Evolutionary conservation across 495 filamentous ascomycete species (phyloP), one percentile per base, ranked within the genome.

Genomic region (Letharia columbiana): DNA sequence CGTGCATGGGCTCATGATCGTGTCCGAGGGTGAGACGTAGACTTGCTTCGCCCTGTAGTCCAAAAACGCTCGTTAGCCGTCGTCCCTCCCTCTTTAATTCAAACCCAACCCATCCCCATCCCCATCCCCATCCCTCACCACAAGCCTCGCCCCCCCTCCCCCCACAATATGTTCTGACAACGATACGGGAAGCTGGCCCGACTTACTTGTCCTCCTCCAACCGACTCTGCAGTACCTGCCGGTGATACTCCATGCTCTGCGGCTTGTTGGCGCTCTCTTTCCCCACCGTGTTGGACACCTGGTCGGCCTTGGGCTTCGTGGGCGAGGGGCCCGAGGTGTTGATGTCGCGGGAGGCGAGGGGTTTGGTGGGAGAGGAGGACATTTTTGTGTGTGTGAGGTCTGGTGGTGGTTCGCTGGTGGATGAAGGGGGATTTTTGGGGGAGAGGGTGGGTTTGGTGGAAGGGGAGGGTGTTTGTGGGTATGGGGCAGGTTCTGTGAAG

Each of bases 1-100:
- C n/a, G 90, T 92, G 76, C 91, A 92, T 20, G 92, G 92, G 67
- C 88, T 91, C 88, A 95, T 88, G 77, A 97, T 91, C 74, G 85
- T 88, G 73, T 97, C 92, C 15, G 90, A 94, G 0, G 92, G 92
- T n/a, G 90, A 94, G 73, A 96, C 79, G 77, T 95, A 97, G 66
- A 83, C 77, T 71, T 85, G 83, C 63, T 85, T 79, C 60, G 76
- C 70, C 33, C 79, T 81, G 54, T 35, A 1, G 18, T 28, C 18
- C 3, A 47, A 42, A 18, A 39, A n/a, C 23, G 45, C 2, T 28
- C 40, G 13, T 40, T 59, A 31, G 62, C 23, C 8, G 31, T 58
- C 17, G 17, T 33, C 31, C 61, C 35, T 39, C 37, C 23, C 23
- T 28, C 23, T 28, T 28, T 28, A 28, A 28, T 28, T 28, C 23